These are phyloP conservation scores for Carex sylvatica DNA, from an alignment of 202 grass and related monocot genomes.

Conservation along the genomic window DNA sequence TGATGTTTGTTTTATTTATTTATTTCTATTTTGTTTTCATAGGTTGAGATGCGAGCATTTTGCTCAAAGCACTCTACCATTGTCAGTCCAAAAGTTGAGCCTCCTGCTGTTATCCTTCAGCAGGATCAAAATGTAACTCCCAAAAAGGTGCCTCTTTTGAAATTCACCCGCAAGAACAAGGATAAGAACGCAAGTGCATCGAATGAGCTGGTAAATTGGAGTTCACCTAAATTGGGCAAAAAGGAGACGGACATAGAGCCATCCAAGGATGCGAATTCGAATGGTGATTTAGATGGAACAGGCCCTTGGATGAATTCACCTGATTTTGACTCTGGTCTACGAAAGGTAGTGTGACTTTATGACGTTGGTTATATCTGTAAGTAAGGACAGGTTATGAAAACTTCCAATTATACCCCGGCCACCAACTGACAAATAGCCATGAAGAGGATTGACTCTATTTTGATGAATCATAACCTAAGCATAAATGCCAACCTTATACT, in stretches of 20 bases:
- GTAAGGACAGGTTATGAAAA: neutral
- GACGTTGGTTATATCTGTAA: neutral
- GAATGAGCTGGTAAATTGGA: constrained; percentile 37
- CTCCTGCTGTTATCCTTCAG: constrained; percentile 32
- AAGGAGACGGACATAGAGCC: constrained; percentile 42
- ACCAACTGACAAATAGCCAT: neutral
- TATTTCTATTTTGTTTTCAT: constrained; percentile 21
- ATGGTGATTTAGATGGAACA: constrained; percentile 30
- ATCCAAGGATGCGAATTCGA: constrained; percentile 37
- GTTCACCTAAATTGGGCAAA: constrained; percentile 47
- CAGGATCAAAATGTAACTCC: constrained; percentile 27
- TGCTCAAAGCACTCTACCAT: constrained; percentile 82
- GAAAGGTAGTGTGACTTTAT: constrained; percentile 50
- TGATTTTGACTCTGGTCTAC: constrained; percentile 68
- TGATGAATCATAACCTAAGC: neutral
- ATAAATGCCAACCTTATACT: neutral
- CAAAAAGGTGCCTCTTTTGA: constrained; percentile 66
- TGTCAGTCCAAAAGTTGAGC: constrained; percentile 29
- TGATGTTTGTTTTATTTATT: constrained; percentile 26
- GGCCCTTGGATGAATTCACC: constrained; percentile 43
- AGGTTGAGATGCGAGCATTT: constrained; percentile 96
- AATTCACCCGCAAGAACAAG: constrained; percentile 87
- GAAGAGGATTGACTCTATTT: neutral
- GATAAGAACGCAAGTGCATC: constrained; percentile 43
- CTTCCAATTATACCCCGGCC: neutral